phyloP scores from a whole-genome alignment of 2,329 filamentous ascomycete genomes.

The Colletotrichum sojae region DNA sequence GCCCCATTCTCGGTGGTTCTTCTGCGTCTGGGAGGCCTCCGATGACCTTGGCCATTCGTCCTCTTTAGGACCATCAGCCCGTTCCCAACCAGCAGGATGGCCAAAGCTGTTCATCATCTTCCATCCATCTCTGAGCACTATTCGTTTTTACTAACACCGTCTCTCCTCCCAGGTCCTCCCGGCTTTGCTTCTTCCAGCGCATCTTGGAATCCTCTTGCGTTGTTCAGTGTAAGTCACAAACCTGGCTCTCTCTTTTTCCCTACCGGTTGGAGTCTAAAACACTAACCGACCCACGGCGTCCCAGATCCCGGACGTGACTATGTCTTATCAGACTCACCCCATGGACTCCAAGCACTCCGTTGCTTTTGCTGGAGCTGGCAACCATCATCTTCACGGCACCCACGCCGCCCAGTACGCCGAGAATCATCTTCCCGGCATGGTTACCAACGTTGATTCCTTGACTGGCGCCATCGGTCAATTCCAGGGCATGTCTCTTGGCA shows the following conservation, averaged over 20 bases:
- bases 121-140: neutral
- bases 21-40: neutral
- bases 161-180: neutral
- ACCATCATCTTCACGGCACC: slow-evolving; percentile 18
- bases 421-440: slow-evolving; percentile 37
- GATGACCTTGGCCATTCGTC: neutral
- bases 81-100: neutral
- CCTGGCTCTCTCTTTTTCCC: neutral
- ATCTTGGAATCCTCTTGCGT: slow-evolving; percentile 31
- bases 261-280: neutral
- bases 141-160: slow-evolving; percentile 1
- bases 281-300: neutral
- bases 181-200: slow-evolving; percentile 5
- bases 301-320: slow-evolving; percentile 41
- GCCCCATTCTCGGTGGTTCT: neutral
- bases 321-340: slow-evolving; percentile 53
- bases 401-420: slow-evolving; percentile 38
- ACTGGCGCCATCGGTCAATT: slow-evolving; percentile 37
- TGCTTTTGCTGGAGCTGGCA: slow-evolving; percentile 40
- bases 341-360: slow-evolving; percentile 55
- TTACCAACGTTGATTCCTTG: slow-evolving; percentile 33
- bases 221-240: slow-evolving; percentile 16
- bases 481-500: slow-evolving; percentile 53
- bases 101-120: neutral
- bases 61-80: neutral